Percentiles rank a stretch among this genome's conserved stretches.
phyloP scores from a whole-genome alignment of 2,329 filamentous ascomycete genomes.

The Gliomastix tumulicola region DNA sequence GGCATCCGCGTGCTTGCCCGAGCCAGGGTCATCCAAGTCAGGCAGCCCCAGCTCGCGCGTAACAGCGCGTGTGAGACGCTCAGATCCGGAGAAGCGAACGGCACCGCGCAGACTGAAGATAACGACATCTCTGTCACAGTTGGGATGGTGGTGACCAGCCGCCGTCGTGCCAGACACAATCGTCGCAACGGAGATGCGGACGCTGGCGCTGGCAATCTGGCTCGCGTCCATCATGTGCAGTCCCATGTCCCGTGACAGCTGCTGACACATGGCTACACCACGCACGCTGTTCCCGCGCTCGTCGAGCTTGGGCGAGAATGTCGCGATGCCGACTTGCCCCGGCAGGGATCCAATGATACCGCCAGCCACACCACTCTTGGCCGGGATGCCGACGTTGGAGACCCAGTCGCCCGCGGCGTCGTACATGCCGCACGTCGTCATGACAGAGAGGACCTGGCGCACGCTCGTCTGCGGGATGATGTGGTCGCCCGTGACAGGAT shows the following conservation, averaged over 20 bases:
- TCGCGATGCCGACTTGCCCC: constrained; percentile 20
- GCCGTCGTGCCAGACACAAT: constrained; percentile 14
- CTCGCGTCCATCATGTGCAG: constrained; percentile 26
- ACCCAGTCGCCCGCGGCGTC: constrained; percentile 31
- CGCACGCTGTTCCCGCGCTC: constrained; percentile 22
- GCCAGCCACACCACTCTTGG: constrained; percentile 25
- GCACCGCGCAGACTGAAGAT: constrained; percentile 23
- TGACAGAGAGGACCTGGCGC: constrained; percentile 29
- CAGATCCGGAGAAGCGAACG: constrained; percentile 23
- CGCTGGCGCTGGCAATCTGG: constrained; percentile 19
- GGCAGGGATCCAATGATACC: constrained; percentile 23
- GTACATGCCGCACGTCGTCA: constrained; percentile 34
- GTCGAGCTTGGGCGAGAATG: constrained; percentile 21
- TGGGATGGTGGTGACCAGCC: constrained; percentile 12
- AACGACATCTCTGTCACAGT: constrained; percentile 17
- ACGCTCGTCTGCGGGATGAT: constrained; percentile 27
- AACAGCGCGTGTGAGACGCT: constrained; percentile 20
- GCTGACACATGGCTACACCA: constrained; percentile 21
- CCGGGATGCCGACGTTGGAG: constrained; percentile 26
- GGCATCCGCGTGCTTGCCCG: constrained; percentile 13
- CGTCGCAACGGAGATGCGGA: constrained; percentile 18
- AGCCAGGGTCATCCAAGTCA: constrained; percentile 13
- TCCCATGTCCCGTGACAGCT: constrained; percentile 21
- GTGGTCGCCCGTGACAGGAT: constrained; percentile 20
- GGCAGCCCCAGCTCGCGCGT: constrained; percentile 16